Evolutionary conservation across 352 stramenopile genomes (phyloP), one percentile per base, ranked within the genome.

Genomic region (Pelagophyceae sp.): DNA sequence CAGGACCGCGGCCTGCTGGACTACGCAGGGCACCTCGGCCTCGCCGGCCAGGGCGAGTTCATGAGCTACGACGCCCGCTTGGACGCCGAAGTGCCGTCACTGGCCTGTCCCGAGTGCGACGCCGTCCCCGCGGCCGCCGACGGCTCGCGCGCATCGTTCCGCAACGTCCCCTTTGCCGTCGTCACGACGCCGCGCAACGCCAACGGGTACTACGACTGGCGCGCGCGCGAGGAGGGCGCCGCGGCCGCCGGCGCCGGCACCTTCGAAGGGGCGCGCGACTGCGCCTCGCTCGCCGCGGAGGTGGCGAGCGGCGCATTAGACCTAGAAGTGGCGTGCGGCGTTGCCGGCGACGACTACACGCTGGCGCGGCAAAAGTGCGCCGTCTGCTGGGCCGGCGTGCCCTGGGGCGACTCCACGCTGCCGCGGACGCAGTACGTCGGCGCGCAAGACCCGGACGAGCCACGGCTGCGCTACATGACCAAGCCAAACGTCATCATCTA

Each of bases 51-150:
- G n/a, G n/a, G n/a, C n/a, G n/a, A n/a, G n/a, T n/a, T n/a, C n/a
- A n/a, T n/a, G n/a, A n/a, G n/a, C n/a, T n/a, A n/a, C n/a, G n/a
- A n/a, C n/a, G n/a, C n/a, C n/a, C n/a, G n/a, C n/a, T n/a, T n/a
- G n/a, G n/a, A n/a, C n/a, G n/a, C n/a, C n/a, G n/a, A n/a, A n/a
- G 61, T 71, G 19, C 61, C 61, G 29, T 71, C 61, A 31, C 61
- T 71, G n/a, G 61, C 61, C n/a, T 71, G 61, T 31, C 61, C 61
- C 19, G 61, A 71, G 6, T 71, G 61, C 29, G n/a, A n/a, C n/a
- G n/a, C n/a, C n/a, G n/a, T n/a, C n/a, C n/a, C n/a, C n/a, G n/a
- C n/a, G n/a, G n/a, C 33, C 61, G 29, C 38, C 61, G 61, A 37
- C 6, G 29, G 29, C 61, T 6, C 31, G 23, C 11, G 58, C 23